A percentile compares a stretch with the other conserved stretches of the same genome.
Conservation (phyloP, 495 filamentous ascomycete species). For the Penicillium ucsense region DNA sequence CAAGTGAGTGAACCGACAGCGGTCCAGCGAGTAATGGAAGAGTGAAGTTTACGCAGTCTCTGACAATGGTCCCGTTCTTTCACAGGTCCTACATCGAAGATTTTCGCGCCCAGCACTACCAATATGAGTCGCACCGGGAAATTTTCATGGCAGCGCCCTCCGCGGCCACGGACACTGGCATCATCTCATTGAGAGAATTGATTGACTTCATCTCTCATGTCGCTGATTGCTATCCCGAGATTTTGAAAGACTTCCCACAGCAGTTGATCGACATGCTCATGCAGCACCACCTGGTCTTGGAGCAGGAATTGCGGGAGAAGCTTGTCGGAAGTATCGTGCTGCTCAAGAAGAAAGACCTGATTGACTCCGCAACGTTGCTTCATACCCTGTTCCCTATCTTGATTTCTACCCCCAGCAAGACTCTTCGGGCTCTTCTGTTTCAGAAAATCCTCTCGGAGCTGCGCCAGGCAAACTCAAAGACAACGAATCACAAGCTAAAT, state of each 20-base stretch:
- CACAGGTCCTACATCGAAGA: conserved; percentile 72
- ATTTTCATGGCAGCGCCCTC: conserved; percentile 80
- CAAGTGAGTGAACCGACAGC: conserved; percentile 37
- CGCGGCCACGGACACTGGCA: conserved; percentile 61
- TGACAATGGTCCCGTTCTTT: conserved; percentile 1
- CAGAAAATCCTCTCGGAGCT: conserved; percentile 88
- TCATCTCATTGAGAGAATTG: conserved; percentile 72
- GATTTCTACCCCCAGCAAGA: conserved; percentile 76
- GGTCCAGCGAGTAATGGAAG: neutral
- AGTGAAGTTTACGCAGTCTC: neutral
- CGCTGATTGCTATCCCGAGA: conserved; percentile 80
- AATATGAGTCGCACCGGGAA: conserved; percentile 83
- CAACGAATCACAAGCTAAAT: conserved; percentile 85
- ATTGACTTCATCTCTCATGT: conserved; percentile 88
- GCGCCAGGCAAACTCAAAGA: conserved; percentile 70
- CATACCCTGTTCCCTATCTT: conserved; percentile 91
- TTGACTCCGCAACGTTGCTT: conserved; percentile 74
- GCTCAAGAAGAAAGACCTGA: conserved; percentile 79
- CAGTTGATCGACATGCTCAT: conserved; percentile 73
- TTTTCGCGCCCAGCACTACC: conserved; percentile 78
- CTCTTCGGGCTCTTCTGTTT: conserved; percentile 72
- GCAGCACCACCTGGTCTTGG: conserved; percentile 69
- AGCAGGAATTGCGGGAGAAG: conserved; percentile 81
- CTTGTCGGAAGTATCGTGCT: conserved; percentile 85
- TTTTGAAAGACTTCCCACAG: conserved; percentile 66